Conservation (phyloP, 2,329 filamentous ascomycete genomes). For the Lojkania enalia region DNA sequence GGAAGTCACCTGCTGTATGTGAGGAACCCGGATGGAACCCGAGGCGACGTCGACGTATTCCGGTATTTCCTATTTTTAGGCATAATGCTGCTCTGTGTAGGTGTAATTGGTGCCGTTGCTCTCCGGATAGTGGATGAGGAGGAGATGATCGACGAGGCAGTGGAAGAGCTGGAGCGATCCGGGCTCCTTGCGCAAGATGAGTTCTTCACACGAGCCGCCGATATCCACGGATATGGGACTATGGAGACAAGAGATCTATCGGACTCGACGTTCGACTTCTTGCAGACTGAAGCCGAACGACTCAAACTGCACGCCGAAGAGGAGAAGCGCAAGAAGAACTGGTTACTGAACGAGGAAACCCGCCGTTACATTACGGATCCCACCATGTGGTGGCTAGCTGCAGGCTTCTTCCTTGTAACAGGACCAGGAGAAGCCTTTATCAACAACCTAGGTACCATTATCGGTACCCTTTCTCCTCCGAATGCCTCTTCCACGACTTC, state of each 20-base stretch:
- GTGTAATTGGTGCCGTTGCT: constrained; percentile 72
- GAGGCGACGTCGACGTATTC: constrained; percentile 71
- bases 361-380: constrained; percentile 79
- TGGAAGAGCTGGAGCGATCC: constrained; percentile 88
- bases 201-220: constrained; percentile 65
- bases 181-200: constrained; percentile 77
- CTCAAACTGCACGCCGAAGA: constrained; percentile 54
- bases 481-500: constrained; percentile 62
- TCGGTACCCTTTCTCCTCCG: constrained; percentile 77
- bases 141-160: constrained; percentile 84
- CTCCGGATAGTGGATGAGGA: constrained; percentile 81
- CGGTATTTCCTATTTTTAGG: constrained; percentile 86
- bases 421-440: constrained; percentile 97
- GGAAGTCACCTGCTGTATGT: constrained; percentile 79
- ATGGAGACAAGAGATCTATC: constrained; percentile 53
- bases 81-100: constrained; percentile 69
- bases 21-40: constrained; percentile 61
- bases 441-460: constrained; percentile 94
- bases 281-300: constrained; percentile 51
- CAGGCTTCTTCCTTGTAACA: constrained; percentile 89
- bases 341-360: constrained; percentile 90
- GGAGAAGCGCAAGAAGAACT: constrained; percentile 76
- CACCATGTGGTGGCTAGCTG: constrained; percentile 94
- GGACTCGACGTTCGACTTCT: constrained; percentile 52
- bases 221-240: constrained; percentile 66